Evolutionary conservation across 441 rosid species (phyloP).

Genomic region (Flueggea neowawraea): DNA sequence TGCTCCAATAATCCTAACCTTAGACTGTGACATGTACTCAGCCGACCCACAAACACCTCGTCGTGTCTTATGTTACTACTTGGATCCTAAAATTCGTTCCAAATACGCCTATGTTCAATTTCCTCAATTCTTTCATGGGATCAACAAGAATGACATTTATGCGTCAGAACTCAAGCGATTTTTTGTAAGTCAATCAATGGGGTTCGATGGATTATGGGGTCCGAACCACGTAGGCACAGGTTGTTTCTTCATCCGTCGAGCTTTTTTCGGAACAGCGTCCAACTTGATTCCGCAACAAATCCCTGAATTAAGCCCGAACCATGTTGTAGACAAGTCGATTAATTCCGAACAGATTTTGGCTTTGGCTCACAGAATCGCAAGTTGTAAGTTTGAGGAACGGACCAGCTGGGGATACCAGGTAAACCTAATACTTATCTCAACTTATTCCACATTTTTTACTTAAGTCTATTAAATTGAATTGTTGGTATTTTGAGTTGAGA

Average conservation of each 20-base stretch:
- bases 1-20: constrained; percentile 47
- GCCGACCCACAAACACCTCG: constrained; percentile 43
- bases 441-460: too few species aligned
- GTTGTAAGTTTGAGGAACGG: constrained; percentile 43
- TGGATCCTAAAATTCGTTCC: constrained; percentile 25
- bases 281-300: constrained; percentile 17
- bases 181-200: constrained; percentile 24
- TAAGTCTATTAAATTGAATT: too few species aligned
- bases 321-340: constrained; percentile 24
- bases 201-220: constrained; percentile 40
- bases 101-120: constrained; percentile 45
- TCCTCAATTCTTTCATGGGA: constrained; percentile 45
- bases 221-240: constrained; percentile 41
- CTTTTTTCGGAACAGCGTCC: constrained; percentile 40
- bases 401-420: constrained; percentile 74
- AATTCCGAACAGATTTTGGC: constrained; percentile 25
- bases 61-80: constrained; percentile 40
- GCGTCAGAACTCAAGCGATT: constrained; percentile 24
- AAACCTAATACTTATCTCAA: too few species aligned
- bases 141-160: constrained; percentile 45
- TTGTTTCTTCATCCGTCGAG: constrained; percentile 44
- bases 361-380: constrained; percentile 45
- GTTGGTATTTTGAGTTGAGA: too few species aligned
- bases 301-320: constrained; percentile 28
- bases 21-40: constrained; percentile 68